Conservation (phyloP, 306 rosid genomes). For the Malus domestica region ASM211411v1 NC_041798.1:36476501-36477000, state of each 20-base stretch:
- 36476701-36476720: not conserved
- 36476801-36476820: not conserved
- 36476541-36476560: not conserved
- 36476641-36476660: constrained; percentile 10
- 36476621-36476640: constrained; percentile 27
- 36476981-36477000: too few relatives aligned
- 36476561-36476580: constrained; percentile 9
- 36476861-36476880: constrained; percentile 4
- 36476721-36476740: constrained; percentile 7
- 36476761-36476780: constrained; percentile 18
- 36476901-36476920: constrained; percentile 20
- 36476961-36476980: not conserved
- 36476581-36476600: constrained; percentile 18
- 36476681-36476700: not conserved
- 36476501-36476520: not conserved
- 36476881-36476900: constrained; percentile 17
- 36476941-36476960: not conserved
- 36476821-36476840: not conserved
- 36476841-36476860: not conserved
- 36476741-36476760: constrained; percentile 27
- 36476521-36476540: not conserved
- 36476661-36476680: not conserved
- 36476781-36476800: constrained; percentile 11
- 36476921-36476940: constrained; percentile 27
- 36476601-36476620: constrained; percentile 21